Percentiles rank a stretch among this genome's conserved stretches.
Evolutionary conservation across 2,329 filamentous ascomycete genomes (phyloP).

Genomic region (Hypoxylon sp.): DNA sequence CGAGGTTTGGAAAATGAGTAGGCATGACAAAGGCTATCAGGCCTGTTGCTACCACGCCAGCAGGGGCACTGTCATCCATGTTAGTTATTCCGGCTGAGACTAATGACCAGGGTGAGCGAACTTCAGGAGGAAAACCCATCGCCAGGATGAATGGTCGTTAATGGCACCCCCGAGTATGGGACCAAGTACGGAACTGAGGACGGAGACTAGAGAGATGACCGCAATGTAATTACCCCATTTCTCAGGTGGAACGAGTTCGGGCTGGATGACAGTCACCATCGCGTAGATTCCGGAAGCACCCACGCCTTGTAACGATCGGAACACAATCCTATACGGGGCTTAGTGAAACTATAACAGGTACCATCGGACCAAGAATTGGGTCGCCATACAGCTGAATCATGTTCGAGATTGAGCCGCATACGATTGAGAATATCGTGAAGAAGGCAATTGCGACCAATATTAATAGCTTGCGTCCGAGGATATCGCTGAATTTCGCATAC

Average conservation of each 20-base stretch:
- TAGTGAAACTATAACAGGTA: slow-evolving; percentile 1
- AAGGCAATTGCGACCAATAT: slow-evolving; percentile 56
- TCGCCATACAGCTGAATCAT: slow-evolving; percentile 53
- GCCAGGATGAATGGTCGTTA: slow-evolving; percentile 58
- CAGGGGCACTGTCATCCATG: slow-evolving; percentile 51
- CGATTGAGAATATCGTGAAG: slow-evolving; percentile 60
- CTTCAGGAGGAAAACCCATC: slow-evolving; percentile 66
- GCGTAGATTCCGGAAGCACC: slow-evolving; percentile 65
- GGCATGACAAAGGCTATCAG: slow-evolving; percentile 51
- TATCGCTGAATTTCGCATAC: slow-evolving; percentile 62
- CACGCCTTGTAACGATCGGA: slow-evolving; percentile 61
- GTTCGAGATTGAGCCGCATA: slow-evolving; percentile 57
- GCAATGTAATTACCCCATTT: slow-evolving; percentile 55
- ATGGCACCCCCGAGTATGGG: slow-evolving; percentile 63
- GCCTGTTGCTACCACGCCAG: slow-evolving; percentile 48
- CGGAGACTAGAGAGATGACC: slow-evolving; percentile 58
- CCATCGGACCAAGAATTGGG: not conserved
- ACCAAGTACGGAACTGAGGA: slow-evolving; percentile 59
- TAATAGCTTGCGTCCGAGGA: slow-evolving; percentile 61
- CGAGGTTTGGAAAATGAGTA: slow-evolving; percentile 50
- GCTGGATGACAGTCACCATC: slow-evolving; percentile 57
- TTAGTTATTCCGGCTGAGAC: slow-evolving; percentile 2
- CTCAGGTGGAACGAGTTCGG: slow-evolving; percentile 56
- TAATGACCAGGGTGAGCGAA: slow-evolving; percentile 43
- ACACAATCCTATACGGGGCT: slow-evolving; percentile 50